A percentile compares a stretch with the other conserved stretches of the same genome.
These are phyloP conservation scores for Spathaspora sp. DNA, from an alignment of 805 yeast species.

Conservation along the genomic window DNA sequence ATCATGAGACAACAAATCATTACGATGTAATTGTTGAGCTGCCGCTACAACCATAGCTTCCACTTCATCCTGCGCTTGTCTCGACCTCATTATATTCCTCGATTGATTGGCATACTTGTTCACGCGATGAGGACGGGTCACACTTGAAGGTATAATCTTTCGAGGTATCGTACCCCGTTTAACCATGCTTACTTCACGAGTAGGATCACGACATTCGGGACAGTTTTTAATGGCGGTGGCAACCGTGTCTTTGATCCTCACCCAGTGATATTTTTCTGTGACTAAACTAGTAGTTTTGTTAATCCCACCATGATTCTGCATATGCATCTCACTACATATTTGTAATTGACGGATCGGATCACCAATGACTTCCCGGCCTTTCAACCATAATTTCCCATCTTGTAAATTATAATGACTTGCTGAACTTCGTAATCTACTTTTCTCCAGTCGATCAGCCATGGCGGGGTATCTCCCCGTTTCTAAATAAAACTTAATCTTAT, in stretches of 20 bases:
- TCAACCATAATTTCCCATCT: slow-evolving; percentile 70
- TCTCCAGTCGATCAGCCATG: slow-evolving; percentile 75
- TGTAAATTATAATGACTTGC: slow-evolving; percentile 73
- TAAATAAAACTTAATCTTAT: slow-evolving; percentile 70
- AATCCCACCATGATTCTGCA: slow-evolving; percentile 76
- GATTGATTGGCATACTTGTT: slow-evolving; percentile 4
- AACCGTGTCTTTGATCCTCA: slow-evolving; percentile 84
- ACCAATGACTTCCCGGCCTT: slow-evolving; percentile 79
- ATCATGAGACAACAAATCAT: slow-evolving; percentile 35
- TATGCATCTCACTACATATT: slow-evolving; percentile 69
- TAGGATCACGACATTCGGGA: slow-evolving; percentile 60
- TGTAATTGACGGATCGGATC: slow-evolving; percentile 72
- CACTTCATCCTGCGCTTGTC: slow-evolving; percentile 20
- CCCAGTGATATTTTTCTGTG: slow-evolving; percentile 85
- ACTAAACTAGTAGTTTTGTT: slow-evolving; percentile 79
- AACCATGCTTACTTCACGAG: slow-evolving; percentile 11
- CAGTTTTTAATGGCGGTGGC: slow-evolving; percentile 76
- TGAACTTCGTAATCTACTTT: slow-evolving; percentile 77
- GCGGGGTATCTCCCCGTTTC: slow-evolving; percentile 87
- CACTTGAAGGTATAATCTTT: slow-evolving; percentile 6
- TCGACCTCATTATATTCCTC: slow-evolving; percentile 15
- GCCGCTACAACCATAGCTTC: slow-evolving; percentile 35
- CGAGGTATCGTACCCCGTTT: slow-evolving; percentile 15
- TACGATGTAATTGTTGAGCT: slow-evolving; percentile 15
- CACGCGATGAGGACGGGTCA: slow-evolving; percentile 3